Base-by-base conservation (phyloP, 257 asterid genomes). In the Fraxinus pennsylvanica region DNA sequence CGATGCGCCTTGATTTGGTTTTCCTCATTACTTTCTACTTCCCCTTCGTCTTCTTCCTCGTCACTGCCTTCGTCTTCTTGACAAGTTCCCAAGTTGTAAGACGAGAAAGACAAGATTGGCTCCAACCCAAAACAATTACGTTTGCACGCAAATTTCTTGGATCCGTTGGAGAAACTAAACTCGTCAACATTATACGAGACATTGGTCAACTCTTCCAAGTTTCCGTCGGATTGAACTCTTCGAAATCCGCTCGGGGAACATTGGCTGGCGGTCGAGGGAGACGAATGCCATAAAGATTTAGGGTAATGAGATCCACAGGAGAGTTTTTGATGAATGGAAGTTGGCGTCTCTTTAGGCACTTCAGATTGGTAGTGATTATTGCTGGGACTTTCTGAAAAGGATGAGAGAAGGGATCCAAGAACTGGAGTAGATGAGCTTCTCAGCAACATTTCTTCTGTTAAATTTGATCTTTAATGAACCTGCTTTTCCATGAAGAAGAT, bases 341-440 rank as follows among this genome's bases (percentile, higher is more conserved):
- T 76, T 9, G 91, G 87, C 15, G 86, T 79, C 52, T 86, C 90
- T 47, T 81, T 80, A 39, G 82, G 88, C 30, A 78, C 32, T 57
- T 91, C 96, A 35, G 85, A 67, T 59, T 82, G 85, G 38, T 76
- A 87, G 73, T 74, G 50, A 63, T 75, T 82, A 86, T 74, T 82
- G 68, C 66, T 82, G 27, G 95, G 90, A 78, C 89, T 88, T 7
- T 94, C 97, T 15, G 94, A 63, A 77, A 86, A 39, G 30, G 90
- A 81, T 29, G 91, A 84, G 29, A 89, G 84, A 66, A 90, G 88
- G 19, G 98, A 92, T 81, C 95, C 92, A 38, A 94, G 97, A 72
- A 92, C 81, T n/a, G 98, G 97, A 0, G 98, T 92, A 10, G 97
- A 94, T 52, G 98, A 89, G 86, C 98, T 94, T 77, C 91, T 89